Percentiles rank a stretch among this genome's conserved stretches.
These are phyloP conservation scores for Sinapis alba DNA, from an alignment of 441 rosid genomes.

Conservation along the genomic window DNA sequence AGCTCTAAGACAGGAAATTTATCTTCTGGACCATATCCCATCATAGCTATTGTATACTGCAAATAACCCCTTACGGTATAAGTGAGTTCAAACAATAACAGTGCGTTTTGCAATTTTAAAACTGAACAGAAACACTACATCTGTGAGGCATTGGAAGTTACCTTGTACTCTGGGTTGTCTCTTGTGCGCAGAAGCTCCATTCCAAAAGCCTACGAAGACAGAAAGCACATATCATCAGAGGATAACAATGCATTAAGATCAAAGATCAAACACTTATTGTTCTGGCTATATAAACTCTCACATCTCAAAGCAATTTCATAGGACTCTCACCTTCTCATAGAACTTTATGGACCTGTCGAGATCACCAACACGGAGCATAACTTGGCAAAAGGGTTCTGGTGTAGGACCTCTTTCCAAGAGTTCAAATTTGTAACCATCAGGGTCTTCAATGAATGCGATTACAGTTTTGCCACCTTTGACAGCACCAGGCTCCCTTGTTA, in stretches of 20 bases:
- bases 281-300: background rate
- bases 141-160: constrained; percentile 31
- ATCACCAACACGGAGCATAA: constrained; percentile 97
- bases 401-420: constrained; percentile 86
- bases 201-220: constrained; percentile 77
- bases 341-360: constrained; percentile 83
- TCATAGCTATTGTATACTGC: constrained; percentile 82
- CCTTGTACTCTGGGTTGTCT: constrained; percentile 96
- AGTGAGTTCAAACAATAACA: background rate
- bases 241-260: background rate
- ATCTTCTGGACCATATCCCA: constrained; percentile 97
- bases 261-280: background rate
- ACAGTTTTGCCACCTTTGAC: constrained; percentile 86
- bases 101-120: background rate
- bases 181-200: constrained; percentile 97
- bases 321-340: constrained; percentile 72
- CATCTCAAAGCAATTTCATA: background rate
- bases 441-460: constrained; percentile 90
- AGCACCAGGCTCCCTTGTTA: constrained; percentile 85
- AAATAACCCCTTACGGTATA: constrained; percentile 4
- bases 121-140: background rate
- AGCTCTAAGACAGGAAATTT: constrained; percentile 79
- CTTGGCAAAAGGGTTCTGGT: constrained; percentile 93
- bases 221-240: constrained; percentile 7
- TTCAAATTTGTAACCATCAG: constrained; percentile 94